Evolutionary conservation across 106 monocot species (phyloP).

Genomic region (Dactylorhiza incarnata): DNA sequence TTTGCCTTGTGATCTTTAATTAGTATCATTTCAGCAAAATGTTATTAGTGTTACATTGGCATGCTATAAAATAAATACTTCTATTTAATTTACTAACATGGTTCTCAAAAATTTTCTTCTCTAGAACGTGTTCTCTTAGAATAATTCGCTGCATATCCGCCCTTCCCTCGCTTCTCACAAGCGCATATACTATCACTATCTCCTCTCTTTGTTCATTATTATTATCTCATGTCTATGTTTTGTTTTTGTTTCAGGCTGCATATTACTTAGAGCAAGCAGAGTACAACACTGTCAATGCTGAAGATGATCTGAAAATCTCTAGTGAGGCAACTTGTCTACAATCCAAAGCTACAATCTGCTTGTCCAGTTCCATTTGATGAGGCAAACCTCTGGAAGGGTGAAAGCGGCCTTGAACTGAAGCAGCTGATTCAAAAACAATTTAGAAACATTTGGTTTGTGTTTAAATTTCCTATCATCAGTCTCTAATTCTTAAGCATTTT

Average conservation of each 20-base stretch:
- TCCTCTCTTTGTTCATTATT: no score
- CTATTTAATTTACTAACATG: no score
- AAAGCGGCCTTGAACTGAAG: constrained; percentile 75
- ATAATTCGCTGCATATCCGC: no score
- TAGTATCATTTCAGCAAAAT: no score
- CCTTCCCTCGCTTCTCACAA: no score
- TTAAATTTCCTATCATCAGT: neutral
- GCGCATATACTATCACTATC: no score
- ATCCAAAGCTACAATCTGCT: constrained; percentile 62
- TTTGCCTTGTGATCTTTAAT: no score
- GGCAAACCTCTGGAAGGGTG: constrained; percentile 93
- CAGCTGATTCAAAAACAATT: constrained; percentile 85
- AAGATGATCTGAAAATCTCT: constrained; percentile 80
- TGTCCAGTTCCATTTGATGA: constrained; percentile 94
- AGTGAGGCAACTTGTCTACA: constrained; percentile 71
- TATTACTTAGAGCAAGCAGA: constrained; percentile 93
- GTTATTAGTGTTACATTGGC: no score
- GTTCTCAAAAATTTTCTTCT: no score
- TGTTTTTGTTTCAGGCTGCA: constrained; percentile 49
- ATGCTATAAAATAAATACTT: no score
- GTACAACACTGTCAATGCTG: constrained; percentile 63
- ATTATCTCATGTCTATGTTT: no score
- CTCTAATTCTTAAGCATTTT: neutral
- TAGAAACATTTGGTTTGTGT: constrained; percentile 76
- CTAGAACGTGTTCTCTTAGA: no score